Evolutionary conservation across 805 yeast genomes (phyloP).

Genomic region (Lachancea dasiensis): DNA sequence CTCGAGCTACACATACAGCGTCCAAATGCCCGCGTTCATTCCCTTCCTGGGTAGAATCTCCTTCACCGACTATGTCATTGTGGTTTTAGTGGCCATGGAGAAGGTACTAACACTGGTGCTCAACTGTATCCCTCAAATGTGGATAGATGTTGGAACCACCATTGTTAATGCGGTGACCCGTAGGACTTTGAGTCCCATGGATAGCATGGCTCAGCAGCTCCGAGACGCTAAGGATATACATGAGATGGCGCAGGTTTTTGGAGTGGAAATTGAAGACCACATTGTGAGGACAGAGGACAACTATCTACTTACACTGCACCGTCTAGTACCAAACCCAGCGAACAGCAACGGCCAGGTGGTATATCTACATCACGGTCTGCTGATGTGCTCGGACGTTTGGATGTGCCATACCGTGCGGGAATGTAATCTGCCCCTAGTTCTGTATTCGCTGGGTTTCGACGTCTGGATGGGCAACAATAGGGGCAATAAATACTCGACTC

Average conservation of each 20-base stretch:
- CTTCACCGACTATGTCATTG: conserved; percentile 44
- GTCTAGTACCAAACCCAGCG: conserved; percentile 42
- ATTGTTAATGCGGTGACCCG: conserved; percentile 16
- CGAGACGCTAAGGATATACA: conserved; percentile 45
- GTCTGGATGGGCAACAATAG: conserved; percentile 93
- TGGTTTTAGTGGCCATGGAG: conserved; percentile 46
- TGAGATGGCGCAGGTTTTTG: conserved; percentile 62
- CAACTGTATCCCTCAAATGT: conserved; percentile 38
- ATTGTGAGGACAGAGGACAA: conserved; percentile 73
- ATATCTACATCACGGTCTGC: conserved; percentile 85
- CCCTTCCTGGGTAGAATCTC: conserved; percentile 45
- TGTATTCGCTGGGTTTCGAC: conserved; percentile 81
- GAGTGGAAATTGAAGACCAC: conserved; percentile 68
- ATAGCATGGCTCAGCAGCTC: conserved; percentile 17
- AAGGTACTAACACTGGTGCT: conserved; percentile 41
- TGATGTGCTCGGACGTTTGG: conserved; percentile 88
- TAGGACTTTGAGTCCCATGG: conserved; percentile 12
- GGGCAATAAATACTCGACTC: conserved; percentile 87
- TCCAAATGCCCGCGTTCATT: conserved; percentile 14
- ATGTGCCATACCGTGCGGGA: conserved; percentile 42
- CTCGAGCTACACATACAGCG: no score
- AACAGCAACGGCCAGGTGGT: conserved; percentile 45
- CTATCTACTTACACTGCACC: conserved; percentile 68
- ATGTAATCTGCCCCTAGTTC: conserved; percentile 63
- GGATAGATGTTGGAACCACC: conserved; percentile 35